Evolutionary conservation across 805 yeast species (phyloP), one percentile per base, ranked within the genome.

Genomic region (Wickerhamomyces bisporus): DNA sequence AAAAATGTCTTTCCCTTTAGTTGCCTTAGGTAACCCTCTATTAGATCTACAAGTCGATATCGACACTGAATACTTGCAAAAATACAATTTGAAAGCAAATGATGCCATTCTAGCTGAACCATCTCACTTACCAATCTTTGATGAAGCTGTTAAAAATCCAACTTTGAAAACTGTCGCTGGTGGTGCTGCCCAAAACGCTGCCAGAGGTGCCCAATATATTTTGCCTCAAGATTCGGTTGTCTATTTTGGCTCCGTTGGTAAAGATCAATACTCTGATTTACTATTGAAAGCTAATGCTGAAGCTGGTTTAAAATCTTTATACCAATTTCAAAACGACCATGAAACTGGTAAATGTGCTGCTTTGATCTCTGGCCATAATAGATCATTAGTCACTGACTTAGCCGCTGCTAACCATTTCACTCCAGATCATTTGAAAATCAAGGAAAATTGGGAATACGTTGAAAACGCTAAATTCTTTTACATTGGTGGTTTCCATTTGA

Each of bases 291-390:
- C 96, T 64, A 93, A 93, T 68, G 69, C 74, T 39, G 68, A 77
- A 43, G 96, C 94, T 53, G 98, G 98, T 55, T 86, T 93, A 51
- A 70, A 75, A 60, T 81, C 96, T 40, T 73, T 78, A 49, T 93
- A 93, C 73, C 84, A 81, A 75, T 79, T 86, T 53, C 88, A 83
- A 61, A 75, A 73, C 30, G 77, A 73, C 41, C 61, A 73, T 49
- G 85, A 88, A 53, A 93, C 99, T 42, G 99, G 99, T 59, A 91
- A 91, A 64, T 93, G 99, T 73, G 99, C 97, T 39, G 98, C 96
- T 48, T 73, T 93, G 61, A 84, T 93, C 62, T 79, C 79, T 40
- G 95, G 93, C 40, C 75, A 73, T 58, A 69, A 88, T 77, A 81
- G 99, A 69, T 91, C 97, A 20, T 71, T 93, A 60, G 97, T 79